Evolutionary conservation across 441 rosid genomes (phyloP), one percentile per base, ranked within the genome.

Genomic region (Arabidopsis hybrid): DNA sequence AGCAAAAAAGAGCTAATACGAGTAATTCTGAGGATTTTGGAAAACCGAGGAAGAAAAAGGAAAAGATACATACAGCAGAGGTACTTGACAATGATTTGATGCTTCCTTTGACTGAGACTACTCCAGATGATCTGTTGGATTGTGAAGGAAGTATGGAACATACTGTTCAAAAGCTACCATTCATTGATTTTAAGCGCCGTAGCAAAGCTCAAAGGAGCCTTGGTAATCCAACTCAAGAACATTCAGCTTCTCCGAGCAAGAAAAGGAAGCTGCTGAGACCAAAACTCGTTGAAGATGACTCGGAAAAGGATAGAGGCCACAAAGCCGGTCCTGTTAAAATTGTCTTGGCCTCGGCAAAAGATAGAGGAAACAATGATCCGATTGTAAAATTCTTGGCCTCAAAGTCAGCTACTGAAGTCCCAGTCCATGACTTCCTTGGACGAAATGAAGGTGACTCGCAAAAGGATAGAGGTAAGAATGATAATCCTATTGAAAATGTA

Each of bases 241-340:
- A 56, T 38, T 39, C 69, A 61, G 72, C 51, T 26, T 64, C 72
- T 40, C 83, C 43, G 52, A 39, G n/a, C 32, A 87, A 83, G 79
- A 84, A 73, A 82, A 84, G 90, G 80, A 90, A 79, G 87, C 52
- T 90, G 71, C 47, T 81, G 69, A 81, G 93, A 78, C 91, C 90
- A 53, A 75, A 82, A 39, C 86, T 90, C 66, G 32, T 39, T 29
- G 72, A 51, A 74, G 75, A 60, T 32, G 67, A 58, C 73, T 68
- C 72, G 31, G 60, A 73, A 68, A 72, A 59, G 16, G 66, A 71
- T 13, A 51, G 36, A 63, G 66, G 16, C 32, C 63, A 56, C 70
- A 46, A 16, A 14, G 64, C 35, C 10, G 46, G 5, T 42, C 43
- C 51, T 43, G 1, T 1, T 4, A 43, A 60, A n/a, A 67, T n/a